Conservation (phyloP, 495 filamentous ascomycete genomes). For the Penicillium nucicola region DNA sequence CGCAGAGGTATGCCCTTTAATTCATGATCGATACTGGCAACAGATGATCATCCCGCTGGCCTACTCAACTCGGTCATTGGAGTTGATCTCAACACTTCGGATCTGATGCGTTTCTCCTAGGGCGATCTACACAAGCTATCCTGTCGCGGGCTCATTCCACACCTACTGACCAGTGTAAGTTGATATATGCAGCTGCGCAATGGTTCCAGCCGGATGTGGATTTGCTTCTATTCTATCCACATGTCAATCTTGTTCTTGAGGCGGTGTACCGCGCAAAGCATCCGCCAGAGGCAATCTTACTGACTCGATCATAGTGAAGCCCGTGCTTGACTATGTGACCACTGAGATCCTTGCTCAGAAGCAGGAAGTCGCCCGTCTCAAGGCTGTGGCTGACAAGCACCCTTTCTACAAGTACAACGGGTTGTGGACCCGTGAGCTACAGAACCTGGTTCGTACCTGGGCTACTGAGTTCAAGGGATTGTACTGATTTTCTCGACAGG, state of each 20-base stretch:
- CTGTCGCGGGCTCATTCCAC: slow-evolving; percentile 90
- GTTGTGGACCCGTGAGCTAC: slow-evolving; percentile 78
- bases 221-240: not conserved
- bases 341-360: slow-evolving; percentile 41
- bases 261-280: not conserved
- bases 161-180: slow-evolving; percentile 69
- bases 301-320: slow-evolving; percentile 32
- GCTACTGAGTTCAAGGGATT: not conserved
- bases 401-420: slow-evolving; percentile 96
- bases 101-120: slow-evolving; percentile 21
- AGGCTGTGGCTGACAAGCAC: slow-evolving; percentile 68
- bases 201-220: not conserved
- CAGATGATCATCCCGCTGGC: not conserved
- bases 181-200: not conserved
- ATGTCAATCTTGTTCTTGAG: not conserved
- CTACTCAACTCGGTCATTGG: not conserved
- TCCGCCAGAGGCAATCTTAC: not conserved
- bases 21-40: not conserved
- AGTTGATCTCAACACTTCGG: not conserved
- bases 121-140: slow-evolving; percentile 68
- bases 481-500: slow-evolving; percentile 28
- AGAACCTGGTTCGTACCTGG: slow-evolving; percentile 61
- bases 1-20: slow-evolving; percentile 51
- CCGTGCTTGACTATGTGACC: slow-evolving; percentile 41
- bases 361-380: slow-evolving; percentile 51